Evolutionary conservation across 352 stramenopile genomes (phyloP).

Genomic region (Phytophthora brassicae): DNA sequence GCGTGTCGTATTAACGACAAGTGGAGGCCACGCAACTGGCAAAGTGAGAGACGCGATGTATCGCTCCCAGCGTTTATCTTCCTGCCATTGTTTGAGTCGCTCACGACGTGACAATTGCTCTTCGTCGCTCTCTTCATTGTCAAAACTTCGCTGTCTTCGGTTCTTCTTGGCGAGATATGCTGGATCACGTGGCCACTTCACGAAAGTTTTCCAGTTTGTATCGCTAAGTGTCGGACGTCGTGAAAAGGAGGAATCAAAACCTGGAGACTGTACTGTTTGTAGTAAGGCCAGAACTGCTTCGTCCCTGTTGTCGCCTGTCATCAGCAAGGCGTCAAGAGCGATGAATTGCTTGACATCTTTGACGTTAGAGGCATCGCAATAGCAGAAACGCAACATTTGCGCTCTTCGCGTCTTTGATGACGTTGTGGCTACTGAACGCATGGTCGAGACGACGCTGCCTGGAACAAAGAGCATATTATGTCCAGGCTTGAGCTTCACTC

Average conservation of each 20-base stretch:
- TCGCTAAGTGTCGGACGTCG: constrained; percentile 41
- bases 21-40: constrained; percentile 56
- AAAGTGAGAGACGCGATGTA: constrained; percentile 69
- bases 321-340: constrained; percentile 48
- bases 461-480: constrained; percentile 58
- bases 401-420: not conserved
- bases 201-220: constrained; percentile 48
- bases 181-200: constrained; percentile 65
- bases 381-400: constrained; percentile 65
- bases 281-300: constrained; percentile 39
- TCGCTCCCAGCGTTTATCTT: constrained; percentile 71
- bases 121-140: constrained; percentile 35
- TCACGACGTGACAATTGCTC: constrained; percentile 66
- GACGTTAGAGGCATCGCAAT: constrained; percentile 75
- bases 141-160: constrained; percentile 22
- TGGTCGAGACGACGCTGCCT: constrained; percentile 34
- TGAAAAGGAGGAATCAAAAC: constrained; percentile 63
- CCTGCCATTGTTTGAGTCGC: constrained; percentile 79
- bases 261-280: constrained; percentile 43
- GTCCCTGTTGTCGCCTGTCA: constrained; percentile 13
- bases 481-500: constrained; percentile 18
- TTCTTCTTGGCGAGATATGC: constrained; percentile 44
- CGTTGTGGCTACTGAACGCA: constrained; percentile 8
- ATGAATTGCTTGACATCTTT: constrained; percentile 64
- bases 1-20: constrained; percentile 64